Base-by-base conservation (phyloP, 2,329 filamentous ascomycete genomes). In the Fusarium austroafricanum region DNA sequence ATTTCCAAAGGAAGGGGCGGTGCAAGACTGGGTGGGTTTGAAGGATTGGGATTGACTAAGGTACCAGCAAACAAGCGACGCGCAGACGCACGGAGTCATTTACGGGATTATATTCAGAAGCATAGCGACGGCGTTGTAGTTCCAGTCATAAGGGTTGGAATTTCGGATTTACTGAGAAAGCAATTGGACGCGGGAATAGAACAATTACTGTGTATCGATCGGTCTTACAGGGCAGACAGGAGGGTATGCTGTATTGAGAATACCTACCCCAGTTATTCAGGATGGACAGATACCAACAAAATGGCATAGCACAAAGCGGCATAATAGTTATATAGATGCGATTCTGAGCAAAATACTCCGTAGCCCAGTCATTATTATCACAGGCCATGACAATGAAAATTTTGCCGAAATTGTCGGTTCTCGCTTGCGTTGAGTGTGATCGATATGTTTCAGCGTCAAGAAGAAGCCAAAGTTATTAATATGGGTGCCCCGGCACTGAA, bases 91-190 rank as follows among this genome's bases (percentile, higher is more conserved):
- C 37, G 52, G 52, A 35, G 44, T 15, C 43, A 54, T 57, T 40
- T 29, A 31, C 38, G 42, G 38, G 23, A 42, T 51, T 51, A 21
- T 57, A 54, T 66, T 67, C 49, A 55, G 9, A 61, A 54, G 62
- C 68, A 71, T 70, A 71, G 68, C 68, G 68, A 71, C 39, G 68
- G 68, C 68, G 68, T 71, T 71, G 37, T 59, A 60, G 51, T 52
- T 46, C 26, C 33, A 58, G 28, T 26, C 23, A 38, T 26, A 37
- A 54, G 21, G 45, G 43, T 47, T 63, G 58, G 53, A 35, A 57
- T 60, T 60, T 35, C 29, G 44, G 39, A 20, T 49, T 59, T 42
- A 40, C 21, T 49, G 18, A 17, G 39, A 6, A 15, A 50, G 20
- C 12, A 31, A 20, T 29, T 44, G 53, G 35, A 33, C 31, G 31